Evolutionary conservation across 2,329 filamentous ascomycete species (phyloP), one percentile per base, ranked within the genome.

Genomic region (Pochonia chlamydosporia): DNA sequence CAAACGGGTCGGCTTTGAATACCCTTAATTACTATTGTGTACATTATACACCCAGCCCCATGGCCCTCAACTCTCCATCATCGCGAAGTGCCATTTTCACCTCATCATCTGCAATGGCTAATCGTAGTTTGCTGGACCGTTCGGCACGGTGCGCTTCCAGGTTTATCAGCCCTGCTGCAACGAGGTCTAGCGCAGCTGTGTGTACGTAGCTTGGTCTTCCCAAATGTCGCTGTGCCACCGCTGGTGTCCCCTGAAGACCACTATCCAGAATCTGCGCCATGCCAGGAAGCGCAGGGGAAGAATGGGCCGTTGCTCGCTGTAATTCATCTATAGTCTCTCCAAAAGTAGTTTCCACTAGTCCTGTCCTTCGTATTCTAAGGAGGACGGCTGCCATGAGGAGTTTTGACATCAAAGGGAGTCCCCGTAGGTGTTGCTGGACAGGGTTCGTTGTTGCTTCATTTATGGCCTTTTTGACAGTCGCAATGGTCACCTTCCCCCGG

Each of bases 391-490:
- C 84, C 44, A 99, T 81, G 56, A 97, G 83, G 30, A 97, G 73
- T 61, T 96, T 96, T 11, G 85, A 84, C 23, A 84, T 79, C 36
- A 96, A 76, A 0, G 93, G 89, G 20, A 97, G 78, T 16, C 83
- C 79, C 43, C 89, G 86, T 30, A 99, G 78, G 60, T 90, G 90
- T 63, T 93, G 89, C 62, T 96, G 92, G 49, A 96, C 73, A 2
- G 93, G 93, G 48, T 89, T 96, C 4, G 87, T 90, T 1, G 92
- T 97, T 5, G 92, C 91, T 70, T 99, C 93, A 59, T 87, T 88
- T 65, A 99, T 97, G 30, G 93, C 93, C 61, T 88, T 84, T 66
- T 95, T 95, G 64, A 97, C 87, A 4, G 89, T 96, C 44, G 87
- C 83, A 59, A 97, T 96, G 1, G 90, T 96, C 35, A 99, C 93